These are phyloP conservation scores for Pyricularia sp. DNA, from an alignment of 2,329 filamentous ascomycete genomes.

Conservation along the genomic window DNA sequence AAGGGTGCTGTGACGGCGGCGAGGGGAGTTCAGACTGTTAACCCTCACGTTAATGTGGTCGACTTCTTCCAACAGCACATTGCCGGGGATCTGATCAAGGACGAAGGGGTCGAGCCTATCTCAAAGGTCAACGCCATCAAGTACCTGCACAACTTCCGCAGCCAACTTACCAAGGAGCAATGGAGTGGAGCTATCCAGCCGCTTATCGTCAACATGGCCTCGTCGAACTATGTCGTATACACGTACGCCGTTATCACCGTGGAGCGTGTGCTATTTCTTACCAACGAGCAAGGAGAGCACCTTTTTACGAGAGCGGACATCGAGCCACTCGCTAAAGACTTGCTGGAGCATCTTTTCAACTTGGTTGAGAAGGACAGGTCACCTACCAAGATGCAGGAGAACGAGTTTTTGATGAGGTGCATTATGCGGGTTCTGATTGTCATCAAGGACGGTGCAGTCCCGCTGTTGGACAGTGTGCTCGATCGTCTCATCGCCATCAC, in stretches of 20 bases:
- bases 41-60: constrained; percentile 77
- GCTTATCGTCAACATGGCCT: constrained; percentile 83
- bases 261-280: constrained; percentile 83
- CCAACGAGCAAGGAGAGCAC: constrained; percentile 63
- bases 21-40: constrained; percentile 86
- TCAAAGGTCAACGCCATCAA: constrained; percentile 98
- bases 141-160: constrained; percentile 93
- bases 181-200: constrained; percentile 87
- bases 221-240: constrained; percentile 91
- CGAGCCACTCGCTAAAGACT: constrained; percentile 71
- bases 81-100: constrained; percentile 74
- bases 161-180: constrained; percentile 82
- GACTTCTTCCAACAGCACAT: constrained; percentile 94
- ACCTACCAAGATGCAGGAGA: constrained; percentile 92
- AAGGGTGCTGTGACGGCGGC: constrained; percentile 81
- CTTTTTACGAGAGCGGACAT: constrained; percentile 76
- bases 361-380: constrained; percentile 78
- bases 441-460: constrained; percentile 70
- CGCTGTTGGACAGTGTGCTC: constrained; percentile 69
- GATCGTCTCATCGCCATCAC: constrained; percentile 82
- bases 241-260: constrained; percentile 95
- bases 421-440: constrained; percentile 97
- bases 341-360: constrained; percentile 82
- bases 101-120: constrained; percentile 64
- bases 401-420: constrained; percentile 97